Evolutionary conservation across 805 yeast species (phyloP).

Genomic region (Schwanniomyces sp.): DNA sequence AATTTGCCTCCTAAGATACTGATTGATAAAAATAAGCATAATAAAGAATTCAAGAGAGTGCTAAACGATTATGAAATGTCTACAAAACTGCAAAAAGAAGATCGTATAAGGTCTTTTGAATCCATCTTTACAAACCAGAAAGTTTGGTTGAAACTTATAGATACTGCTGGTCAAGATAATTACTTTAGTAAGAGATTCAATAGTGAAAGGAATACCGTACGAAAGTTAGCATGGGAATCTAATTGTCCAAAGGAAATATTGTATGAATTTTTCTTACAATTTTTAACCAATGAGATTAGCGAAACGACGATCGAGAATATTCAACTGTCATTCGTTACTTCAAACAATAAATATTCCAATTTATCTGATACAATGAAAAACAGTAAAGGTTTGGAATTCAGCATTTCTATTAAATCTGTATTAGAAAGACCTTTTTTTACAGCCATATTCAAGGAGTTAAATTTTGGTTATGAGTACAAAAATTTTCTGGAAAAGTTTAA

Average conservation of each 20-base stretch:
- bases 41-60: constrained; percentile 50
- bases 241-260: constrained; percentile 25
- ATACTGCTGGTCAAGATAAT: constrained; percentile 16
- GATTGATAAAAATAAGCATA: constrained; percentile 55
- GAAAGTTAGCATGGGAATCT: constrained; percentile 40
- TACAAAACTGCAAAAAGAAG: constrained; percentile 21
- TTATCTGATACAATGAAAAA: constrained; percentile 27
- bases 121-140: constrained; percentile 18
- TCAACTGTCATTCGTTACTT: constrained; percentile 15
- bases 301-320: constrained; percentile 14
- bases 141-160: constrained; percentile 25
- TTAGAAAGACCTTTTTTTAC: constrained; percentile 30
- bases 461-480: constrained; percentile 7
- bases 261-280: constrained; percentile 25
- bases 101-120: constrained; percentile 17
- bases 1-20: constrained; percentile 68
- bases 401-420: constrained; percentile 20
- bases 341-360: constrained; percentile 19
- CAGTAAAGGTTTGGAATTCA: constrained; percentile 35
- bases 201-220: constrained; percentile 26
- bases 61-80: constrained; percentile 40
- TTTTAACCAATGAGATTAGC: constrained; percentile 19
- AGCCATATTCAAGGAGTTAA: constrained; percentile 18
- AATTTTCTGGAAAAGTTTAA: constrained; percentile 25
- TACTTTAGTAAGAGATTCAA: constrained; percentile 23